A percentile compares a stretch with the other conserved stretches of the same genome.
Evolutionary conservation across 2,329 filamentous ascomycete genomes (phyloP).

Genomic region (Nigrospora oryzae): DNA sequence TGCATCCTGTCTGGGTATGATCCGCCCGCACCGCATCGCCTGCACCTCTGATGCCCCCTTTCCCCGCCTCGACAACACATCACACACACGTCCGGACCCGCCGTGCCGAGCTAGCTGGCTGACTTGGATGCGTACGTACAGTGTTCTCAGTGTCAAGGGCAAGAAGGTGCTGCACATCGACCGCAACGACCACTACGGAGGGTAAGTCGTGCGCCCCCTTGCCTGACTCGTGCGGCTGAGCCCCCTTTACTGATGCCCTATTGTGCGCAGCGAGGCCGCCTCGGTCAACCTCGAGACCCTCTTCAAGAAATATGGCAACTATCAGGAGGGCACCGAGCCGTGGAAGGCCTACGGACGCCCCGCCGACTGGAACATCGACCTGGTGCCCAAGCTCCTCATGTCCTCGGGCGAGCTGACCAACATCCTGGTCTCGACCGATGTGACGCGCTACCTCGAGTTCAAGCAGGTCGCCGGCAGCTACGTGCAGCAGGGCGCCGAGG

Average conservation of each 20-base stretch:
- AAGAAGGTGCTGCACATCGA: slow-evolving; percentile 99
- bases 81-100: too few species aligned
- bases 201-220: slow-evolving; percentile 47
- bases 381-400: slow-evolving; percentile 98
- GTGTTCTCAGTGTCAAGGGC: slow-evolving; percentile 95
- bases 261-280: slow-evolving; percentile 66
- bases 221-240: slow-evolving; percentile 9
- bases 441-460: slow-evolving; percentile 83
- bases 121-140: slow-evolving; percentile 23
- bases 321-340: slow-evolving; percentile 68
- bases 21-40: too few species aligned
- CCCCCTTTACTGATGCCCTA: slow-evolving; percentile 12
- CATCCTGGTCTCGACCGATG: slow-evolving; percentile 93
- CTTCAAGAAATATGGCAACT: slow-evolving; percentile 95
- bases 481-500: slow-evolving; percentile 78
- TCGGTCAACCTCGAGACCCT: slow-evolving; percentile 96
- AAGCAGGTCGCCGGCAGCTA: slow-evolving; percentile 93
- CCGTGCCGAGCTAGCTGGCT: slow-evolving; percentile 3
- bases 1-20: slow-evolving; percentile 94
- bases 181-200: slow-evolving; percentile 96
- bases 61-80: too few species aligned
- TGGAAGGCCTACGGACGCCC: slow-evolving; percentile 96
- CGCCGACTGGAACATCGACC: slow-evolving; percentile 99
- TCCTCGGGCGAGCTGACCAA: slow-evolving; percentile 97
- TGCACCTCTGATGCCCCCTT: too few species aligned